phyloP scores from a whole-genome alignment of 176 grass and related monocot genomes.

The Ensete ventricosum region DNA sequence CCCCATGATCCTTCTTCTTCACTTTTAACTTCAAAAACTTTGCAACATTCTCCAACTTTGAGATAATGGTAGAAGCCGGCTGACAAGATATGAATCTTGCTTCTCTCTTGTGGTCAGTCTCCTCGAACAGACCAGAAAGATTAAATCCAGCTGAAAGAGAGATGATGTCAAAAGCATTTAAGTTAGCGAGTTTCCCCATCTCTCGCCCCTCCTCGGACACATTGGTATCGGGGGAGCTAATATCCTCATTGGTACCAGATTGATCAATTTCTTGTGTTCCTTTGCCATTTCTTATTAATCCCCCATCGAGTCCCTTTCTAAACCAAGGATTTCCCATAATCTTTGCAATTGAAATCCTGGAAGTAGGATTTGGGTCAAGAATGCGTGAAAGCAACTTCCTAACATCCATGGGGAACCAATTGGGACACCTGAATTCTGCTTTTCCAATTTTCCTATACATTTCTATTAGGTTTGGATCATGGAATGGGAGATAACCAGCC shows the following conservation, averaged over 20 bases:
- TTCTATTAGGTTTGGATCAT: slow-evolving; percentile 3
- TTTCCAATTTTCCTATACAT: slow-evolving; percentile 8
- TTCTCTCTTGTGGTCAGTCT: neutral
- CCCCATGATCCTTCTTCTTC: slow-evolving; percentile 7
- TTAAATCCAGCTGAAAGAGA: slow-evolving; percentile 16
- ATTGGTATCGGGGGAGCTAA: neutral
- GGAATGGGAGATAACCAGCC: slow-evolving; percentile 10
- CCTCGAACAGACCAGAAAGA: slow-evolving; percentile 16
- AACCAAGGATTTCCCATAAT: slow-evolving; percentile 17
- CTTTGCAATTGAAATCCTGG: slow-evolving; percentile 14
- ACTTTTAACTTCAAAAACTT: slow-evolving; percentile 1
- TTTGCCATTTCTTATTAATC: neutral
- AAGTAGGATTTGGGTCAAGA: slow-evolving; percentile 15
- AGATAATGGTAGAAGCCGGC: slow-evolving; percentile 1
- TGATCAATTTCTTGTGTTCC: neutral
- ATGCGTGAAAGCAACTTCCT: slow-evolving; percentile 1
- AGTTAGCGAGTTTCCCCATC: neutral
- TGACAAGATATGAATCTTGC: slow-evolving; percentile 6
- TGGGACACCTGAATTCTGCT: slow-evolving; percentile 11
- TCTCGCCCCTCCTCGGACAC: neutral
- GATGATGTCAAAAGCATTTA: slow-evolving; percentile 21
- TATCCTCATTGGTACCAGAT: neutral
- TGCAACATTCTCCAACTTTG: slow-evolving; percentile 10
- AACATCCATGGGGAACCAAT: slow-evolving; percentile 6
- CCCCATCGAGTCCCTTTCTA: neutral